Evolutionary conservation across 768 basidiomycete genomes (phyloP), one percentile per base, ranked within the genome.

Genomic region (Pleurotus tuber-regium): DNA sequence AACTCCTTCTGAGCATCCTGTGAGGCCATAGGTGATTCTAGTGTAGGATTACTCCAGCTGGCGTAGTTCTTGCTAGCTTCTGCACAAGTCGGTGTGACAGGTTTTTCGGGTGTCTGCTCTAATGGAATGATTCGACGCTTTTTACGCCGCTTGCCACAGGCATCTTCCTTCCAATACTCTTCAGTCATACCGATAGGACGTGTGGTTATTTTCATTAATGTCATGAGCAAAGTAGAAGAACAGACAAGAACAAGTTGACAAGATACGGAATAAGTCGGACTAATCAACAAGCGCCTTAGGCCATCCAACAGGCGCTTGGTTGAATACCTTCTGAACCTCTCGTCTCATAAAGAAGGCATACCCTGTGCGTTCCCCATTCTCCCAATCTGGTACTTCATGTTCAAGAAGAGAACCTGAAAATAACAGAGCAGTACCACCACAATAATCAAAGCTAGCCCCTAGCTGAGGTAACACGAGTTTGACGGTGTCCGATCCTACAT

Each of bases 331-430:
- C 11, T 44, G 43, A 14, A 44, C 43, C 28, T 44, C 43, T n/a
- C 12, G 10, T 28, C 43, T 25, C 43, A 44, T 44, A 29, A 44
- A 44, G 26, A 25, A 44, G 6, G 43, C 24, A 29, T 44, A 44
- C 4, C 24, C 43, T 4, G 28, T 14, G 12, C 43, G 43, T 4
- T 44, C 43, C 4, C 43, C 43, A 28, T 7, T n/a, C 23, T 5
- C 25, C 43, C 43, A 44, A 7, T 8, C 12, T 4, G 23, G 23
- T 4, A 44, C 43, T 5, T 28, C 25, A 12, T 44, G 43, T 29
- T 28, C 19, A n/a, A 44, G 28, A 14, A 44, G 43, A 4, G n/a
- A n/a, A 4, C 43, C 43, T 25, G 43, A 44, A n/a, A 44, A 44
- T 28, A 44, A n/a, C 4, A 44, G 9, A 10, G 28, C 25, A 2